Evolutionary conservation across 2,329 filamentous ascomycete genomes (phyloP).

Genomic region (Mariannaea sp.): DNA sequence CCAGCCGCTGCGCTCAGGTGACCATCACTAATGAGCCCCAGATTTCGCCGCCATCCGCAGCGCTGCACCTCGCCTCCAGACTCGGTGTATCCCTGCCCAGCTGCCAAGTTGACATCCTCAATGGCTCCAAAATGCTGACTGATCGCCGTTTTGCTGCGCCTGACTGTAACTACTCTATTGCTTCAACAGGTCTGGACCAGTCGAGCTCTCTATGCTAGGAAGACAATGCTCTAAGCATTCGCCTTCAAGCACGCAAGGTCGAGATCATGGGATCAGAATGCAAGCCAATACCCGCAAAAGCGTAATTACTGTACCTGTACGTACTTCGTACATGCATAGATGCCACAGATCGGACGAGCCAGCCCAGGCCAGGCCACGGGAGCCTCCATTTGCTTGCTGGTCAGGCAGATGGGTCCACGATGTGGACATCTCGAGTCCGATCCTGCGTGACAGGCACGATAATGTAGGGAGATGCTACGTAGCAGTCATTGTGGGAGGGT

Average conservation of each 20-base stretch:
- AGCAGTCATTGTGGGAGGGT: slow-evolving; percentile 15
- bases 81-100: slow-evolving; percentile 22
- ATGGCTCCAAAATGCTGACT: slow-evolving; percentile 28
- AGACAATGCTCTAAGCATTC: slow-evolving; percentile 16
- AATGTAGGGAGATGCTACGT: slow-evolving; percentile 17
- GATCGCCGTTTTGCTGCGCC: slow-evolving; percentile 34
- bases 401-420: slow-evolving; percentile 30
- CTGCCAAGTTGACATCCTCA: slow-evolving; percentile 30
- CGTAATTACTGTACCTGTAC: too few species aligned
- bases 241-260: slow-evolving; percentile 24
- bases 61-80: slow-evolving; percentile 36
- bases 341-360: slow-evolving; percentile 35
- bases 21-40: slow-evolving; percentile 33
- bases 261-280: slow-evolving; percentile 27
- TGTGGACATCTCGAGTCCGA: slow-evolving; percentile 13
- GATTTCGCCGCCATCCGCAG: slow-evolving; percentile 36
- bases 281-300: slow-evolving; percentile 30
- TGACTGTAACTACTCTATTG: slow-evolving; percentile 27
- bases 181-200: slow-evolving; percentile 7
- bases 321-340: too few species aligned
- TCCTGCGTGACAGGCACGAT: slow-evolving; percentile 13
- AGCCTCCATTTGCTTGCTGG: slow-evolving; percentile 7
- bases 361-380: slow-evolving; percentile 12
- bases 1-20: slow-evolving; percentile 29
- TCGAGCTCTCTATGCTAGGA: slow-evolving; percentile 16